Conservation (phyloP, 2,329 filamentous ascomycete genomes). For the Colletotrichum simmondsii region DNA sequence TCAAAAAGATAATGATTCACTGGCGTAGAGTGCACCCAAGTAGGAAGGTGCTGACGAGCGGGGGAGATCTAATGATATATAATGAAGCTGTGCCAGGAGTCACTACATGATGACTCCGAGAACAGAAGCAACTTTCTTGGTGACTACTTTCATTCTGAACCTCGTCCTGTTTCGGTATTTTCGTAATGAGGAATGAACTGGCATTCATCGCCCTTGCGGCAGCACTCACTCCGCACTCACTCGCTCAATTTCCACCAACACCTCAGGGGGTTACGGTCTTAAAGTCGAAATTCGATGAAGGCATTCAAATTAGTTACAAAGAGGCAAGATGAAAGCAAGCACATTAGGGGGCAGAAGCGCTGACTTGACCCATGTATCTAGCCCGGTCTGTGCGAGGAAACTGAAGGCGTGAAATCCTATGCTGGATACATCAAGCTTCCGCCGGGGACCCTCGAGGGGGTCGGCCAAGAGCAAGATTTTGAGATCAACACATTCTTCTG, state of each 20-base stretch:
- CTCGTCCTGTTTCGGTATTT: too few species aligned
- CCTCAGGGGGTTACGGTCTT: constrained; percentile 54
- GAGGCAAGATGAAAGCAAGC: constrained; percentile 44
- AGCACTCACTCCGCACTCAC: constrained; percentile 42
- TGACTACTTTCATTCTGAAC: too few species aligned
- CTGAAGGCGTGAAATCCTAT: constrained; percentile 68
- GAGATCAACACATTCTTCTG: constrained; percentile 58
- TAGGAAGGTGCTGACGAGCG: constrained; percentile 21
- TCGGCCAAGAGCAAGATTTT: constrained; percentile 52
- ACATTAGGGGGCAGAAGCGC: background rate
- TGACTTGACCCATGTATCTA: constrained; percentile 32
- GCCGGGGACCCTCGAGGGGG: constrained; percentile 41
- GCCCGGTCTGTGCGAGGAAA: constrained; percentile 66
- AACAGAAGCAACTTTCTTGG: too few species aligned
- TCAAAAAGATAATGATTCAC: background rate
- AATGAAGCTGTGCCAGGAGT: background rate
- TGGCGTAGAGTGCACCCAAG: constrained; percentile 1
- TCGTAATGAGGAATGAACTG: background rate
- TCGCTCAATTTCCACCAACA: constrained; percentile 39
- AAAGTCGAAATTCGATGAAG: constrained; percentile 65
- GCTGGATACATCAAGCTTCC: constrained; percentile 69
- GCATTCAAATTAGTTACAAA: constrained; percentile 71
- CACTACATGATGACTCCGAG: background rate
- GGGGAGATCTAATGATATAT: background rate
- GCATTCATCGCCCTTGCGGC: background rate